Conservation (phyloP, 306 rosid species). For the Inga laurina region DNA sequence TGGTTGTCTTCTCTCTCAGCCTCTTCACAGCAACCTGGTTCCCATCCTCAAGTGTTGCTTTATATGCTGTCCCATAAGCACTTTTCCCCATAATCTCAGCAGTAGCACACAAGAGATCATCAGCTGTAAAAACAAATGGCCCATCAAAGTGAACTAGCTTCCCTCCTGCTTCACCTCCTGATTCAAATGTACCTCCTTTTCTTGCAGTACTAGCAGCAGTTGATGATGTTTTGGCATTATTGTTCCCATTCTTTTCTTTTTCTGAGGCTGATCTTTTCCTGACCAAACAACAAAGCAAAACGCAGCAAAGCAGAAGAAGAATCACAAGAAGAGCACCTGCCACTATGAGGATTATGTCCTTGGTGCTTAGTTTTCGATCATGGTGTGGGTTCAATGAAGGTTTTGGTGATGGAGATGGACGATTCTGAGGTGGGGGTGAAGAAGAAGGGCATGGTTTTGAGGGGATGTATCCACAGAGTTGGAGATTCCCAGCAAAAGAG, state of each 20-base stretch:
- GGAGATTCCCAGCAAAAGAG: constrained; percentile 80
- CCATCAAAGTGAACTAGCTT: constrained; percentile 86
- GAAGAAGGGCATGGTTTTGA: constrained; percentile 61
- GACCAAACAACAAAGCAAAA: constrained; percentile 68
- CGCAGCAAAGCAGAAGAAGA: constrained; percentile 73
- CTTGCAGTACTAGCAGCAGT: constrained; percentile 24
- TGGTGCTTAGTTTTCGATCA: constrained; percentile 61
- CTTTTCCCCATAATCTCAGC: constrained; percentile 96
- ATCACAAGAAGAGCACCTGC: constrained; percentile 70
- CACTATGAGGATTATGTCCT: constrained; percentile 81
- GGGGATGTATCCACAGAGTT: constrained; percentile 68
- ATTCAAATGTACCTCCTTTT: constrained; percentile 59
- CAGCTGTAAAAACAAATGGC: constrained; percentile 85
- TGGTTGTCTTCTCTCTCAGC: constrained; percentile 82
- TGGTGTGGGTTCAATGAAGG: constrained; percentile 43
- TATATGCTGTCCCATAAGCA: constrained; percentile 87
- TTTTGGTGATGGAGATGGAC: constrained; percentile 57
- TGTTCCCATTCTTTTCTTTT: constrained; percentile 49
- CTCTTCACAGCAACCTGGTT: constrained; percentile 89
- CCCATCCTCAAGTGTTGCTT: constrained; percentile 86
- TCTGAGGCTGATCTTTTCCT: constrained; percentile 61
- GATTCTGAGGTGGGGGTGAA: constrained; percentile 48
- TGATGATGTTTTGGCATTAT: constrained; percentile 41
- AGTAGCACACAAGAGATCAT: constrained; percentile 85
- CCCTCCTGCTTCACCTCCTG: constrained; percentile 80